Base-by-base conservation (phyloP, 495 filamentous ascomycete species). In the Cercophora samala region DNA sequence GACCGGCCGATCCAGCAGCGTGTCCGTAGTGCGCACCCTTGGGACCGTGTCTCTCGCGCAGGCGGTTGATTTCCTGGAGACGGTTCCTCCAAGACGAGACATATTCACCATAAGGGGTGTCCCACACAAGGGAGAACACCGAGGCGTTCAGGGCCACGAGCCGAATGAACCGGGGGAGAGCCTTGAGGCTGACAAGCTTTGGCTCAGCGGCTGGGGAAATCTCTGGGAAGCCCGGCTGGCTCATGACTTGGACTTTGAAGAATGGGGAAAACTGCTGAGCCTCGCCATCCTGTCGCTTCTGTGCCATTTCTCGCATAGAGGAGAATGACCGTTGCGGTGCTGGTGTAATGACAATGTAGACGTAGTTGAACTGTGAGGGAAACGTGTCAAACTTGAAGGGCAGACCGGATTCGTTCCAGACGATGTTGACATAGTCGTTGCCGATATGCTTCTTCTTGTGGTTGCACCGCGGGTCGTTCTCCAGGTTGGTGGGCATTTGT, bases 371-470 rank as follows among this genome's bases (percentile, higher is more conserved):
- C 68, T 92, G 89, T 0, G 91, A 93, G 0, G 92, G 92, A 67
- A 99, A 93, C 4, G 92, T 97, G 76, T 97, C 88, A 72, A 97
- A 96, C 64, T 86, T 83, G 82, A 96, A 98, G 0, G 91, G 88
- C 25, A 86, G 73, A 24, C 96, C 94, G 18, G 93, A 97, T 66
- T 95, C 91, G 74, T 99, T 99, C 81, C 93, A 99, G 60, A 99
- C 88, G 70, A 99, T 96, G 71, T 96, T 98, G 69, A 99, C 96
- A 72, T 90, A 96, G 79, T 99, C 96, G 72, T 99, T 99, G 53
- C 96, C 96, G 54, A 97, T 93, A 72, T 99, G 96, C 4, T 88
- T 84, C 76, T 99, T 99, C 81, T 99, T 99, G 73, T 85, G 84
- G 69, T 88, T 86, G 70, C 89, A 93, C 17, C 84, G 82, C 17